Base-by-base conservation (phyloP, 345 rosid species). In the Arabis alpina region DNA sequence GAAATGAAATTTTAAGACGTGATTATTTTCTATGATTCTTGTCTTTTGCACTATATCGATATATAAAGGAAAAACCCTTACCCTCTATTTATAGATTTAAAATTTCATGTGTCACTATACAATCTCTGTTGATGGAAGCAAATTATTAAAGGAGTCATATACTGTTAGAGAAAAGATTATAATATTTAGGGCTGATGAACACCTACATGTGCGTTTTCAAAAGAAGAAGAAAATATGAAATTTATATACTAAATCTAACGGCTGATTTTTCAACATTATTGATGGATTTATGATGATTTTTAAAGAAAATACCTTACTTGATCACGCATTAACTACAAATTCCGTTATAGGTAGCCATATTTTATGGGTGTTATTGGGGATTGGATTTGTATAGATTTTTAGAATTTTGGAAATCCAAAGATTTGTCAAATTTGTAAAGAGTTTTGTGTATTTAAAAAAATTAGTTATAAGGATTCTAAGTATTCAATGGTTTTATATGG, bases 61-160 rank as follows among this genome's bases (percentile, higher is more conserved):
- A 28, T 49, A 28, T 50, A 30, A 28, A 30, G 9, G 59, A n/a
- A 57, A 27, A 65, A 41, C 52, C 70, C 36, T 55, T 27, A 23
- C 40, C 47, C 45, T 65, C 72, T 65, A 56, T 73, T 13, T 70
- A 70, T 57, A 47, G 51, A 19, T 50, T 49, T 40, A 65, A 57
- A 51, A 9, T 19, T 41, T 43, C 55, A 34, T 43, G 12, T 15
- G 68, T 66, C 73, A 19, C 61, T 66, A 2, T 66, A 66, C 25
- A 41, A 50, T 58, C 63, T 64, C 61, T 66, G 67, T 74, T 43
- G 27, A 24, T 15, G 73, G 62, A 42, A 60, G 50, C 24, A 59
- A 52, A 74, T 74, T 58, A 74, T 74, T 66, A 51, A 60, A 65
- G 54, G 73, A 66, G 43, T 25, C 25, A 3, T 66, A 43, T 59